Evolutionary conservation across 164 flowering plant genomes (phyloP), one percentile per base, ranked within the genome.

Genomic region (Hamamelis virginiana): DNA sequence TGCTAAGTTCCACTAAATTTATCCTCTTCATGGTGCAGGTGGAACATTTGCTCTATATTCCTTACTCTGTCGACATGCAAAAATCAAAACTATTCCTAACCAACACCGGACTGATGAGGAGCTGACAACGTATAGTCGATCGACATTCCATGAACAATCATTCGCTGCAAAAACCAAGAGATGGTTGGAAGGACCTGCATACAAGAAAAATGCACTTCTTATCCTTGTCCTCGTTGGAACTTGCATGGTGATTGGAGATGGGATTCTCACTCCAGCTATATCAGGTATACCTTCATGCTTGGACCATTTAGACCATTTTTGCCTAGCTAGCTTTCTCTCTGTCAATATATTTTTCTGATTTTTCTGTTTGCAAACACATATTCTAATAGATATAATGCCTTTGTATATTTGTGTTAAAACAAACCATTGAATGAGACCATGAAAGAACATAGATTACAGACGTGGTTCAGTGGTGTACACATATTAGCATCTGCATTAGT

Each of bases 31-130:
- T 72, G 45, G 14, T 74, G 73, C 83, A 94, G 98, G 98, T 56
- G 98, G 98, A 43, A 92, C 97, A 44, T 92, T 92, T 86, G 97
- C 98, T 52, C 89, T 92, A 60, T 93, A 95, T 78, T 89, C 97
- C 1, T 80, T 94, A 72, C 90, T 94, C n/a, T 90, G 98, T 72
- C 86, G 97, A 62, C 98, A 94, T 84, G 98, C 97, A 48, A 89
- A 85, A 59, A 71, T 91, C 59, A 89, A 79, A 46, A 92, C 92
- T 28, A 92, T 94, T 45, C 98, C 97, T 0, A 94, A 94, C 76
- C 95, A 91, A 62, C 97, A 94, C 69, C 85, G 88, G 51, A 94
- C 95, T 0, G 98, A 94, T 77, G 95, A 90, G 76, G 88, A 91
- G 77, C 82, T 94, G 47, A 92, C 98, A 53, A 94, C 97, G 33